Conservation (phyloP, 1,284 basidiomycete species). For the Ganoderma sinense region DNA sequence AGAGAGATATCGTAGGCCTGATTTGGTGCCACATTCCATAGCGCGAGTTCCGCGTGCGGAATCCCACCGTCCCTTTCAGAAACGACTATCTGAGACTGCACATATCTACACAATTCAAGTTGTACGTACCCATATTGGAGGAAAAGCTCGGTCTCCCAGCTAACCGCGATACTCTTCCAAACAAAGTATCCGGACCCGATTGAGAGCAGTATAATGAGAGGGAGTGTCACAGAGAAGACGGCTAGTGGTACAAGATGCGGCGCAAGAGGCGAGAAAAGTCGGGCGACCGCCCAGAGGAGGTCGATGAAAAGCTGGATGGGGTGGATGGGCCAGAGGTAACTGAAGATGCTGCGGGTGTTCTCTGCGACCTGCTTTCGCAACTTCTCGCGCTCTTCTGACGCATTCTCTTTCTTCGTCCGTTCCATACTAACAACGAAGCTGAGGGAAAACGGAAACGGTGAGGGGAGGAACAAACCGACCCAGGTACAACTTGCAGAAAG, state of each 20-base stretch:
- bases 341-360: constrained; percentile 28
- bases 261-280: constrained; percentile 53
- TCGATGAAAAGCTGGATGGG: constrained; percentile 37
- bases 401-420: constrained; percentile 11
- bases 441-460: neutral
- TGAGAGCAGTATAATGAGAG: constrained; percentile 65
- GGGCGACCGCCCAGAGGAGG: constrained; percentile 30
- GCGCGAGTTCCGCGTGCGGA: constrained; percentile 63
- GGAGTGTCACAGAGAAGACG: constrained; percentile 67
- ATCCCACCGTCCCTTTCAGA: constrained; percentile 60
- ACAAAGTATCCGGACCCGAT: constrained; percentile 71
- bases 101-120: neutral
- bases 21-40: constrained; percentile 58
- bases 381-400: constrained; percentile 25
- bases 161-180: constrained; percentile 71
- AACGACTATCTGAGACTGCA: neutral
- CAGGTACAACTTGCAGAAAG: neutral
- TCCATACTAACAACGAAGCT: constrained; percentile 18
- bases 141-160: constrained; percentile 71
- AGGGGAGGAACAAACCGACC: neutral
- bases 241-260: constrained; percentile 67
- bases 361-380: constrained; percentile 27
- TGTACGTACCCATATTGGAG: constrained; percentile 77
- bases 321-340: constrained; percentile 33
- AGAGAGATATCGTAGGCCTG: constrained; percentile 79